Evolutionary conservation across 2,329 filamentous ascomycete genomes (phyloP), one percentile per base, ranked within the genome.

Genomic region (Didymella glomerata): DNA sequence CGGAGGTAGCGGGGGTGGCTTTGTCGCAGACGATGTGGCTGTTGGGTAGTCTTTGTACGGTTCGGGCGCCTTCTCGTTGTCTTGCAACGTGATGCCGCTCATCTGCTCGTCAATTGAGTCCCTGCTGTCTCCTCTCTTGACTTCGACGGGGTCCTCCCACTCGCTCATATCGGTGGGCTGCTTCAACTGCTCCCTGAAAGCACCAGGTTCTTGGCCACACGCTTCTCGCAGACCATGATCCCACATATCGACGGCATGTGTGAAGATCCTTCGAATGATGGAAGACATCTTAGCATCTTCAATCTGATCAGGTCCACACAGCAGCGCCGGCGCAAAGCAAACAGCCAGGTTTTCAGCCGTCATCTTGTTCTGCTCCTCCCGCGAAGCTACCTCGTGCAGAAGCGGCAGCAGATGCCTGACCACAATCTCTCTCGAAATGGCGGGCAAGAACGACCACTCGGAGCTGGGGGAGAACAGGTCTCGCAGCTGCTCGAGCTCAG

Each of bases 261-360:
- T 77, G 16, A 86, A 69, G 4, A 86, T 77, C 13, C 79, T 78
- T 20, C 80, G 76, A n/a, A 85, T 75, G 16, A 84, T 80, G 1
- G 77, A 79, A 3, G 82, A 83, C 69, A 84, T 80, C 64, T 83
- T 84, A 0, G 81, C 82, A 61, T 86, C 84, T 60, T 84, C 81
- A 38, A 85, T 72, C 63, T 84, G 83, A 67, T 86, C 81, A 3
- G 82, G 80, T 0, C 83, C 83, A 61, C 80, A 80, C 13, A 85
- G 68, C 4, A 86, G 70, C 38, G 81, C 80, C 36, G 84, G 83
- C 2, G 82, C 81, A 66, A 86, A 82, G 65, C 83, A 84, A 7
- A 85, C 82, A 14, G 83, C 81, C 34, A 86, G 66, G 48, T 85
- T 85, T 46, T 81, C 80, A 0, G 83, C 69, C 3, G 76, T 82